Conservation (phyloP, 257 asterid genomes). For the Nicotiana paniculata region DNA sequence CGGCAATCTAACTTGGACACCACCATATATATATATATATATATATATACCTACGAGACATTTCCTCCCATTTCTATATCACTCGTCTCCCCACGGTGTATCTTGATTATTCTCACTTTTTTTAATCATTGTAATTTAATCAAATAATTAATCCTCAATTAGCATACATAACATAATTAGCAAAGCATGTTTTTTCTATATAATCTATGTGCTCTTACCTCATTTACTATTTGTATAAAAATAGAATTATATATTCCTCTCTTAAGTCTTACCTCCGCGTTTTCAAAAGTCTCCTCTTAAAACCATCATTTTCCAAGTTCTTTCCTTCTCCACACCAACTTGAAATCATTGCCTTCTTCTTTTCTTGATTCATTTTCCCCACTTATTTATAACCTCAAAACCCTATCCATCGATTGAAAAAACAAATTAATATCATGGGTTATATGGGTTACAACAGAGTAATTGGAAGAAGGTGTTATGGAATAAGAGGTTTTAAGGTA, state of each 20-base stretch:
- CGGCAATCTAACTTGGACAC: too few species aligned
- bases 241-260: background rate
- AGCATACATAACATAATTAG: too few species aligned
- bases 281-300: background rate
- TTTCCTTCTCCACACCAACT: conserved; percentile 18
- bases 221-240: too few species aligned
- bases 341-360: conserved; percentile 7
- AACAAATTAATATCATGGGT: background rate
- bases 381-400: background rate
- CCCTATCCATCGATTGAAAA: background rate
- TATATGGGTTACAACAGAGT: conserved; percentile 28
- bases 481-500: conserved; percentile 29
- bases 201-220: background rate
- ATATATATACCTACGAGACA: too few species aligned
- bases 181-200: too few species aligned
- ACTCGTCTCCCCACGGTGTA: too few species aligned
- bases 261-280: conserved; percentile 11
- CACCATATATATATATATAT: too few species aligned
- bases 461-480: conserved; percentile 17
- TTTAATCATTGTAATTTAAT: too few species aligned
- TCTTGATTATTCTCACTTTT: too few species aligned
- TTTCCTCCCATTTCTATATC: too few species aligned
- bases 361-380: background rate
- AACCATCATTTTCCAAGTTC: conserved; percentile 12
- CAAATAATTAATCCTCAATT: too few species aligned